Conservation (phyloP, 1,139 yeast genomes). For the Sugiyamaella castrensis region DNA sequence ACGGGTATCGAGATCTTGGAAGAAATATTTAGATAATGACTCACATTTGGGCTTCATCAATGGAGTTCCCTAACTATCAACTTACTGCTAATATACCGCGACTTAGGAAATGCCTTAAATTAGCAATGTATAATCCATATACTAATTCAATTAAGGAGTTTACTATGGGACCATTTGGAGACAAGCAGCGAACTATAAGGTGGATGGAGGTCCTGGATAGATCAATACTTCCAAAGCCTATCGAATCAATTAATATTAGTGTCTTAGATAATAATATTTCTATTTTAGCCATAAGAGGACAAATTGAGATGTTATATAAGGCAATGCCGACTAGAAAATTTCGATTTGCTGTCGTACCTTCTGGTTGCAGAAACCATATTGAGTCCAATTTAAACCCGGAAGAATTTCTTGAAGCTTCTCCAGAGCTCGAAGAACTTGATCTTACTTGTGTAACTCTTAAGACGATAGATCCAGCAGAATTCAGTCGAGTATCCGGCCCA, state of each 20-base stretch:
- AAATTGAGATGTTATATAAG: neutral
- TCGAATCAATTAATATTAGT: slow-evolving; percentile 5
- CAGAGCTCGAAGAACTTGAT: slow-evolving; percentile 2
- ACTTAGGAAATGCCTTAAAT: neutral
- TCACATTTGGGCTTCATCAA: slow-evolving; percentile 6
- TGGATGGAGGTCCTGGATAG: neutral
- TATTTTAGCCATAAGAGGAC: neutral
- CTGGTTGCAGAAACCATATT: neutral
- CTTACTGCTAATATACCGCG: slow-evolving; percentile 2
- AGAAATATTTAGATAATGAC: neutral
- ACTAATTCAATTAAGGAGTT: neutral
- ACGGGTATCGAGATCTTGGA: slow-evolving; percentile 6
- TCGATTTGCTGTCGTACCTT: neutral
- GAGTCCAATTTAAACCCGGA: neutral
- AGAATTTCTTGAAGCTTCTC: neutral
- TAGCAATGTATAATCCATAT: neutral
- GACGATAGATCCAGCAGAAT: too few relatives aligned
- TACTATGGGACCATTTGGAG: slow-evolving; percentile 2
- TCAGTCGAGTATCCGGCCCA: too few relatives aligned
- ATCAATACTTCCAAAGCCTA: neutral
- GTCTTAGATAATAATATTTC: too few relatives aligned
- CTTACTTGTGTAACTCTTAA: neutral
- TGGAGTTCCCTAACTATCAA: slow-evolving; percentile 4
- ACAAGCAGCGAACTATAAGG: neutral
- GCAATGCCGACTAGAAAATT: neutral